These are phyloP conservation scores for Polyporus tsugae DNA, from an alignment of 1,284 basidiomycete species.

Conservation along the genomic window DNA sequence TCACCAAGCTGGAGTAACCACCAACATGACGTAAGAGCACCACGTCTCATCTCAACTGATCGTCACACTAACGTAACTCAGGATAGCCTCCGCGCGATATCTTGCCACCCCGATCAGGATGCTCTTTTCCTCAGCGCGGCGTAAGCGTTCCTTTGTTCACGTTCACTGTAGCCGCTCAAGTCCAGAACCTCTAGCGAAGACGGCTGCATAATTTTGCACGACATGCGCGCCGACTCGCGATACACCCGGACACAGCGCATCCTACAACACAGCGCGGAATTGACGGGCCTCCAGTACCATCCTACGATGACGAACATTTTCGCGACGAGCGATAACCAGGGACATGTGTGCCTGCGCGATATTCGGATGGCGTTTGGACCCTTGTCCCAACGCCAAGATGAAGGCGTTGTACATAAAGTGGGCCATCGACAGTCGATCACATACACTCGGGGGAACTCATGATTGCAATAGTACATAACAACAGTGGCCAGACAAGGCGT, in stretches of 20 bases:
- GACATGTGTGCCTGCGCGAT: constrained; percentile 72
- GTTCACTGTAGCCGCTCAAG: not conserved
- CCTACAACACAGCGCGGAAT: constrained; percentile 59
- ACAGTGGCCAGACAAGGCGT: constrained; percentile 56
- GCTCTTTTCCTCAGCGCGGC: constrained; percentile 72
- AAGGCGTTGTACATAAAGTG: constrained; percentile 66
- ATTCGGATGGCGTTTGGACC: constrained; percentile 79
- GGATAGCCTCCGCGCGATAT: constrained; percentile 70
- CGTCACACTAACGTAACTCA: constrained; percentile 35
- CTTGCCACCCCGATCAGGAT: constrained; percentile 70
- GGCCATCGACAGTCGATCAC: not conserved
- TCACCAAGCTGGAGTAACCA: constrained; percentile 16
- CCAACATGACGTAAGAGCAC: constrained; percentile 19
- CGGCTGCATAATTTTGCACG: constrained; percentile 68
- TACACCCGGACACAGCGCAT: constrained; percentile 53
- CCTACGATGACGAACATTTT: constrained; percentile 73
- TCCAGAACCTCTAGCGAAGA: constrained; percentile 58
- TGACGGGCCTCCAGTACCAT: constrained; percentile 70
- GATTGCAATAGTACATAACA: constrained; percentile 63
- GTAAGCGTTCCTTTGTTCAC: constrained; percentile 44
- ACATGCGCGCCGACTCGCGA: constrained; percentile 50
- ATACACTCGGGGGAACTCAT: constrained; percentile 13
- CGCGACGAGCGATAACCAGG: constrained; percentile 64
- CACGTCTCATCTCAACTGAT: not conserved
- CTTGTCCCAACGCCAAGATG: constrained; percentile 46